Evolutionary conservation across 2,329 filamentous ascomycete genomes (phyloP).

Genomic region (Alternaria incomplexa): DNA sequence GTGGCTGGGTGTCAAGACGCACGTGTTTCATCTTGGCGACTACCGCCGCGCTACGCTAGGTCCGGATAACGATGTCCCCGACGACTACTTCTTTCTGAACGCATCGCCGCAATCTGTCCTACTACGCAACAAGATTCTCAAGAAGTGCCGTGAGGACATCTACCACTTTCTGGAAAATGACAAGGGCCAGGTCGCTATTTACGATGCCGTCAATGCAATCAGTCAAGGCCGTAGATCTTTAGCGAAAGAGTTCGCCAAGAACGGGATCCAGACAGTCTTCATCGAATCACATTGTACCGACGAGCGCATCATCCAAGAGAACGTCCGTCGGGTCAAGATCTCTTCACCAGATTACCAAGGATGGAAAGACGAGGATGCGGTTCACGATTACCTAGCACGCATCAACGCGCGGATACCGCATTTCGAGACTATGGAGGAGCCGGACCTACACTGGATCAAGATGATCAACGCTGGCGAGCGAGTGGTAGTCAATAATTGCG

Average conservation of each 20-base stretch:
- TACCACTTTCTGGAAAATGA: conserved; percentile 96
- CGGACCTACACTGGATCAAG: conserved; percentile 95
- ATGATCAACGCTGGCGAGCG: conserved; percentile 98
- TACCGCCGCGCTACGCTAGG: conserved; percentile 92
- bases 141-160: conserved; percentile 96
- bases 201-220: conserved; percentile 95
- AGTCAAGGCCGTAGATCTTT: conserved; percentile 80
- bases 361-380: conserved; percentile 91
- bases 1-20: conserved; percentile 97
- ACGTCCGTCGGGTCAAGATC: conserved; percentile 96
- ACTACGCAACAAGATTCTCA: conserved; percentile 93
- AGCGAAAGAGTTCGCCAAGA: conserved; percentile 96
- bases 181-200: conserved; percentile 97
- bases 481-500: conserved; percentile 95
- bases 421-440: conserved; percentile 95
- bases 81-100: conserved; percentile 97
- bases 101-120: conserved; percentile 92
- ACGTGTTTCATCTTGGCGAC: conserved; percentile 96
- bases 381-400: conserved; percentile 85
- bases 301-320: conserved; percentile 91
- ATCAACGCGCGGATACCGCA: conserved; percentile 93
- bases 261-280: conserved; percentile 94
- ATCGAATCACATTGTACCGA: conserved; percentile 96
- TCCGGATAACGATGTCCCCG: conserved; percentile 81
- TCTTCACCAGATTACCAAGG: conserved; percentile 95